Percentiles rank a stretch among this genome's conserved stretches.
These are phyloP conservation scores for Metschnikowia santaceciliae DNA, from an alignment of 805 yeast genomes.

Conservation along the genomic window DNA sequence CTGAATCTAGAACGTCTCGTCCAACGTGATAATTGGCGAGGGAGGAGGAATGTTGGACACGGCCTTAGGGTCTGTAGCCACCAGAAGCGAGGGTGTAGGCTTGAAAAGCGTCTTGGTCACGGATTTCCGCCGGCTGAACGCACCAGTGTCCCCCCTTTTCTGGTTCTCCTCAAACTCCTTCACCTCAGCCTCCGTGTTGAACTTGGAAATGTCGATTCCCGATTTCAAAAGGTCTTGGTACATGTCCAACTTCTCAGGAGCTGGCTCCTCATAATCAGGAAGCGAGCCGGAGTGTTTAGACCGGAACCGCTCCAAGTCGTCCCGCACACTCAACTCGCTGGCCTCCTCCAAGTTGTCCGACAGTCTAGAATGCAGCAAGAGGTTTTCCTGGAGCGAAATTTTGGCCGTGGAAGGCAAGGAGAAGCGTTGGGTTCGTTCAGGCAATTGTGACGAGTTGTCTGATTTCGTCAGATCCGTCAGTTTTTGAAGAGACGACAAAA, in stretches of 20 bases:
- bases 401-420: conserved; percentile 20
- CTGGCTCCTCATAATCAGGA: conserved; percentile 30
- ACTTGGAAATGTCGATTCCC: conserved; percentile 28
- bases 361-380: conserved; percentile 32
- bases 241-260: conserved; percentile 30
- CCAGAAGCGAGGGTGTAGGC: conserved; percentile 27
- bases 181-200: conserved; percentile 23
- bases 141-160: neutral
- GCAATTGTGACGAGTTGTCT: too few species aligned
- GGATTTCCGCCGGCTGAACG: conserved; percentile 22
- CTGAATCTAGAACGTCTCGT: conserved; percentile 19
- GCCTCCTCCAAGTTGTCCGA: conserved; percentile 19
- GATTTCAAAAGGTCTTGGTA: conserved; percentile 25
- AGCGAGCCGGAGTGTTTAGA: conserved; percentile 11
- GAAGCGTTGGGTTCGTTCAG: neutral
- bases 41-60: conserved; percentile 12
- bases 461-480: neutral
- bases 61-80: conserved; percentile 17
- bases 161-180: conserved; percentile 16
- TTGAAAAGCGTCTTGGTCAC: conserved; percentile 35
- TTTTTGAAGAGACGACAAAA: conserved; percentile 15
- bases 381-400: conserved; percentile 36
- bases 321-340: conserved; percentile 20
- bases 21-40: conserved; percentile 39
- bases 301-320: conserved; percentile 25